Evolutionary conservation across 2,329 filamentous ascomycete genomes (phyloP).

Genomic region (Trichoderma citrinoviride): DNA sequence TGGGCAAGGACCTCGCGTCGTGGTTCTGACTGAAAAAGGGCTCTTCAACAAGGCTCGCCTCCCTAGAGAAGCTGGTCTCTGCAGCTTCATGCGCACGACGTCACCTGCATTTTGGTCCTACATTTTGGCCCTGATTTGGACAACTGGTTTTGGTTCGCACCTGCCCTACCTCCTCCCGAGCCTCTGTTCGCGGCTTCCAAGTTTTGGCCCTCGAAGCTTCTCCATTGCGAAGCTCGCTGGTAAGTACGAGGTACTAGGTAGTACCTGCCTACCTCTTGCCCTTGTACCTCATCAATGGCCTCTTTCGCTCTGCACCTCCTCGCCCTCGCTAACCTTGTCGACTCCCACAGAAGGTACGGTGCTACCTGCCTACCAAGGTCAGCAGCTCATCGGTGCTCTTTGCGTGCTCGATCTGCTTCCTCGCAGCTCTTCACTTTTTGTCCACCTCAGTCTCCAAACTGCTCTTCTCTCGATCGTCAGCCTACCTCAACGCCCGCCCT

Average conservation of each 20-base stretch:
- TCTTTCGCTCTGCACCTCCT: not conserved
- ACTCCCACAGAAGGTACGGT: not conserved
- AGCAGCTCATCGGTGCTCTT: conserved; percentile 9
- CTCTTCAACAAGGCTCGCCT: not conserved
- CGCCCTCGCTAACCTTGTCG: not conserved
- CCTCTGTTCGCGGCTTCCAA: not conserved
- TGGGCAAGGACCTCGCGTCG: not conserved
- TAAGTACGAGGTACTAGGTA: no score
- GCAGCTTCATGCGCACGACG: not conserved
- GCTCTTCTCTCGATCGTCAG: conserved; percentile 15
- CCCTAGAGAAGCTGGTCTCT: not conserved
- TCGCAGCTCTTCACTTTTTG: not conserved
- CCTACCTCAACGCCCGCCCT: conserved; percentile 16
- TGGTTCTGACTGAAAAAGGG: no score
- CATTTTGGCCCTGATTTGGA: no score
- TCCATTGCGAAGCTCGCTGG: not conserved
- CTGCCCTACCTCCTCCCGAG: no score
- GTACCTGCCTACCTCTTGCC: not conserved
- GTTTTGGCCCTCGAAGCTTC: not conserved
- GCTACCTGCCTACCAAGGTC: not conserved
- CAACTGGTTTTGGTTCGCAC: no score
- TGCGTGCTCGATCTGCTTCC: conserved; percentile 4
- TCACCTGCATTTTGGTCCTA: conserved; percentile 1
- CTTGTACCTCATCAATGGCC: not conserved
- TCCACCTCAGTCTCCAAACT: not conserved